Percentiles rank a stretch among this genome's conserved stretches.
phyloP scores from a whole-genome alignment of 805 yeast species.

The Kregervanrija fluxuum region DNA sequence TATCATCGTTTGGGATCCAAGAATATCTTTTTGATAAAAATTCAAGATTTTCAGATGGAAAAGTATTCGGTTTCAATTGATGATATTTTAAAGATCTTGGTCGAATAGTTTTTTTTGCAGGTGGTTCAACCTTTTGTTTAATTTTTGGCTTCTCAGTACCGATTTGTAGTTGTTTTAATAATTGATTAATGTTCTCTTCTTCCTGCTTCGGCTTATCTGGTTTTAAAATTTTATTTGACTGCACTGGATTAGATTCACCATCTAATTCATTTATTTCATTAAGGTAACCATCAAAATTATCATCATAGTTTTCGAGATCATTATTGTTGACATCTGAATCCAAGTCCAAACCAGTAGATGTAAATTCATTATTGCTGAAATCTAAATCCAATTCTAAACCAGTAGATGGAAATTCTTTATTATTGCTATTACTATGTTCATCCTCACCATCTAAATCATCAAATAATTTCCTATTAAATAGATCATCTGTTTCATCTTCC shows the following conservation, averaged over 20 bases:
- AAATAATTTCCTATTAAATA: slow-evolving; percentile 31
- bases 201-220: too few relatives aligned
- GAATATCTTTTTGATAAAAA: slow-evolving; percentile 1
- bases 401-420: neutral
- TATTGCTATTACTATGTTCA: neutral
- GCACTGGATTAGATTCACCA: too few relatives aligned
- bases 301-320: neutral
- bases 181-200: too few relatives aligned
- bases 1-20: neutral
- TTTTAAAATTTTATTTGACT: too few relatives aligned
- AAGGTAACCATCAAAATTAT: neutral
- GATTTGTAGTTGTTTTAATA: too few relatives aligned
- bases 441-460: slow-evolving; percentile 13
- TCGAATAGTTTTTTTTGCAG: neutral
- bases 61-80: slow-evolving; percentile 3
- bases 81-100: slow-evolving; percentile 8
- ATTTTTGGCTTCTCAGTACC: neutral
- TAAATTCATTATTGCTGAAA: neutral
- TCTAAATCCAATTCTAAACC: neutral
- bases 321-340: neutral
- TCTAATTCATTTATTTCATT: neutral
- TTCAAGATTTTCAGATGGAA: slow-evolving; percentile 6
- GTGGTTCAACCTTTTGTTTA: slow-evolving; percentile 1
- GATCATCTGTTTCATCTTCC: slow-evolving; percentile 31
- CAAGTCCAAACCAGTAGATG: neutral